A percentile compares a stretch with the other conserved stretches of the same genome.
phyloP scores from a whole-genome alignment of 2,329 filamentous ascomycete genomes.

The Diplodia scrobiculata region DNA sequence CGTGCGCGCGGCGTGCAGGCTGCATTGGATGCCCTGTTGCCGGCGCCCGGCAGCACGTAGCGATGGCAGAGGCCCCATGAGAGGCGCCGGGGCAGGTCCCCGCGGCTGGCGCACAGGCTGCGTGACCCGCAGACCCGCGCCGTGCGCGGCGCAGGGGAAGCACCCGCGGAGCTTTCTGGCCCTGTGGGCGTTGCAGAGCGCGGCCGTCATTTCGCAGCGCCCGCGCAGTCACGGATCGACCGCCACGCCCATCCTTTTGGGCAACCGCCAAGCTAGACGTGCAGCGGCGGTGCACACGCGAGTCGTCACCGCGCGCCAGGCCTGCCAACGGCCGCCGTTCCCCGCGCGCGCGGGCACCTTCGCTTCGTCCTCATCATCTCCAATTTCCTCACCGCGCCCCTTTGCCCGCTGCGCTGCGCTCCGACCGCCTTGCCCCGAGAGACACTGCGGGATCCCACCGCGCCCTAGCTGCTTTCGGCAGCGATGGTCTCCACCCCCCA shows the following conservation, averaged over 20 bases:
- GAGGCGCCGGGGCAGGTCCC: constrained; percentile 4
- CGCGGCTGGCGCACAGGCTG: constrained; percentile 1
- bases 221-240: constrained; percentile 1
- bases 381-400: constrained; percentile 11
- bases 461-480: constrained; percentile 16
- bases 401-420: not conserved
- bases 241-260: constrained; percentile 12
- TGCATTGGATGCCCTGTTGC: not conserved
- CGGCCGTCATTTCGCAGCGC: constrained; percentile 16
- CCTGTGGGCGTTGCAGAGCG: constrained; percentile 3
- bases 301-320: constrained; percentile 13
- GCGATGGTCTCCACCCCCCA: constrained; percentile 14
- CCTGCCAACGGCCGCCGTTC: constrained; percentile 18
- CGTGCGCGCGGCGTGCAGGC: constrained; percentile 11
- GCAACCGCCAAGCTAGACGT: constrained; percentile 10
- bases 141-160: not conserved
- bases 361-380: constrained; percentile 1
- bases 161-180: constrained; percentile 4
- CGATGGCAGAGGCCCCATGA: not conserved
- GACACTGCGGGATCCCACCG: constrained; percentile 7
- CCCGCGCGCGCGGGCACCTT: not conserved
- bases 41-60: not conserved
- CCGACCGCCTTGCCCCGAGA: not conserved
- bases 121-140: not conserved
- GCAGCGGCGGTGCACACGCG: constrained; percentile 3